Evolutionary conservation across 2,329 filamentous ascomycete species (phyloP).

Genomic region (Mycosphaerella sp.): DNA sequence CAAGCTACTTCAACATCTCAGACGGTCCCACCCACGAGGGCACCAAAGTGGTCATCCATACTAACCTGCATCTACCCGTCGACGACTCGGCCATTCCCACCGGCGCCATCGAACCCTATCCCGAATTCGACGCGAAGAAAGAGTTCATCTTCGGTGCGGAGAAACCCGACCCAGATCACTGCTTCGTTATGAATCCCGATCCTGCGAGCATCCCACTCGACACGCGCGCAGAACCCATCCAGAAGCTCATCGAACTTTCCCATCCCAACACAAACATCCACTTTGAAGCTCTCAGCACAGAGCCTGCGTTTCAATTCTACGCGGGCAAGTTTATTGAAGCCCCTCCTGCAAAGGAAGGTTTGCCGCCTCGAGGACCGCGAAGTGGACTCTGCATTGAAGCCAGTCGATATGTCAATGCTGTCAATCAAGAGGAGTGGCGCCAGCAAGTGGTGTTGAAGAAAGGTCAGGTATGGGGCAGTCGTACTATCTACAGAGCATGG

Average conservation of each 20-base stretch:
- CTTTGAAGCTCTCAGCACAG: constrained; percentile 81
- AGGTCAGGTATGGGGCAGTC: constrained; percentile 74
- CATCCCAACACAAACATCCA: constrained; percentile 70
- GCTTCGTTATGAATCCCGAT: constrained; percentile 70
- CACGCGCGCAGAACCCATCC: constrained; percentile 52
- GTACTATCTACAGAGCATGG: constrained; percentile 82
- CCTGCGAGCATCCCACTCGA: constrained; percentile 48
- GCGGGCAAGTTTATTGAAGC: constrained; percentile 81
- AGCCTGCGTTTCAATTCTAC: constrained; percentile 97
- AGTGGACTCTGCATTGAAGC: constrained; percentile 90
- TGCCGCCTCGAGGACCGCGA: constrained; percentile 59
- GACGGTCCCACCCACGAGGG: constrained; percentile 55
- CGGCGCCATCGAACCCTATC: constrained; percentile 57
- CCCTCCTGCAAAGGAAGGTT: constrained; percentile 50
- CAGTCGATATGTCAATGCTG: constrained; percentile 80
- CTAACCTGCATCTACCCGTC: constrained; percentile 64
- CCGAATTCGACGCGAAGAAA: constrained; percentile 57
- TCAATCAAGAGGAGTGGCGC: constrained; percentile 75
- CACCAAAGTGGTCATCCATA: constrained; percentile 53
- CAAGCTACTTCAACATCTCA: constrained; percentile 63
- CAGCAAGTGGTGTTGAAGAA: constrained; percentile 73
- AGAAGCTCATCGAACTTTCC: constrained; percentile 62
- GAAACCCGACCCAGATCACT: constrained; percentile 78
- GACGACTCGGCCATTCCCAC: constrained; percentile 69
- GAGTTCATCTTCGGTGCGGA: constrained; percentile 65